Evolutionary conservation across 202 grass and related monocot genomes (phyloP).

Genomic region (Digitaria exilis): DNA sequence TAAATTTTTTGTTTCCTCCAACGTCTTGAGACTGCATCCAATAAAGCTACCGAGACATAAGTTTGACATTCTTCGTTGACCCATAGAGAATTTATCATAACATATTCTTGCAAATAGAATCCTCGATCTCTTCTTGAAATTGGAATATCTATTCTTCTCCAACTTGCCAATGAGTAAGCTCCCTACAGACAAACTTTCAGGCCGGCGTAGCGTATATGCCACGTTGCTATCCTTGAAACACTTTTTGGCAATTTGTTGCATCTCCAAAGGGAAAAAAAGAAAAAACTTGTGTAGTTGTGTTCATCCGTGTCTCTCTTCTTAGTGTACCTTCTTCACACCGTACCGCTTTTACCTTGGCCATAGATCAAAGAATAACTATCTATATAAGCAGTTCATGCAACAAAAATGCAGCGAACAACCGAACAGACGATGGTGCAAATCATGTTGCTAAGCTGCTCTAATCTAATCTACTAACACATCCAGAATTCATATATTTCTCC

Average conservation of each 20-base stretch:
- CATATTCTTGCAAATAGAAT: conserved; percentile 22
- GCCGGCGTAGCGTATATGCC: not conserved
- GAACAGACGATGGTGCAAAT: not conserved
- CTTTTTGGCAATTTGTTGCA: not conserved
- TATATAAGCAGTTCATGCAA: not conserved
- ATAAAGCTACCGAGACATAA: not conserved
- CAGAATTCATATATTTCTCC: not conserved
- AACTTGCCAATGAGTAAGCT: not conserved
- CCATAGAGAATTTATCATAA: not conserved
- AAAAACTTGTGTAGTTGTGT: not conserved
- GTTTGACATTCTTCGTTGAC: conserved; percentile 36
- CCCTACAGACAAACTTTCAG: not conserved
- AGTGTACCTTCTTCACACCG: not conserved
- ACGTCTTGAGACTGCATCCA: not conserved
- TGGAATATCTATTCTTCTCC: conserved; percentile 30
- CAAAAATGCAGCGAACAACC: not conserved
- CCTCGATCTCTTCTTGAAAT: not conserved
- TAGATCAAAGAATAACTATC: not conserved
- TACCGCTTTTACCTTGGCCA: not conserved
- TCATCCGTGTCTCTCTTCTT: not conserved
- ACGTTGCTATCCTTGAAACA: not conserved
- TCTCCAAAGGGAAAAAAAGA: not conserved
- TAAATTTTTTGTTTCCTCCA: not conserved
- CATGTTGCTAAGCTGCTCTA: not conserved
- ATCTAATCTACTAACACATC: not conserved